A percentile compares a stretch with the other conserved stretches of the same genome.
Evolutionary conservation across 441 rosid species (phyloP).

Genomic region (Adansonia grandidieri): DNA sequence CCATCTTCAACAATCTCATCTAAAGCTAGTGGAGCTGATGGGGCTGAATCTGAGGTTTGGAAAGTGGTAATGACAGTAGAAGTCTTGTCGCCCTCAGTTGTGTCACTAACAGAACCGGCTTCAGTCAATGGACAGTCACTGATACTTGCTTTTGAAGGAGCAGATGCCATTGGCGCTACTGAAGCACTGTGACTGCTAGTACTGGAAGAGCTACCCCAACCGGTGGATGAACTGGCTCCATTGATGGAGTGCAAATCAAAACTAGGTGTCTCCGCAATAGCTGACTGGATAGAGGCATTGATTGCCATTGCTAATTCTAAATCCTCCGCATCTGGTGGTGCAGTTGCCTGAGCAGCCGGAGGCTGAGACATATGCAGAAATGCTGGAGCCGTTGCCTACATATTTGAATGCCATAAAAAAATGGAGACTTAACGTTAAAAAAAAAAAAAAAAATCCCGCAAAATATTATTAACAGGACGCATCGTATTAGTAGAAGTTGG

Average conservation of each 20-base stretch:
- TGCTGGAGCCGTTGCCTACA: constrained; percentile 67
- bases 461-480: not conserved
- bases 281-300: constrained; percentile 70
- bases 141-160: constrained; percentile 42
- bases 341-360: constrained; percentile 57
- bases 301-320: constrained; percentile 68
- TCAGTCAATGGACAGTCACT: constrained; percentile 30
- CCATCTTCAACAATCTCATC: constrained; percentile 56
- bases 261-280: constrained; percentile 42
- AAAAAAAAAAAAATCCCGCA: not conserved
- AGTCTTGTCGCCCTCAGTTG: constrained; percentile 27
- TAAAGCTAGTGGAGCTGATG: constrained; percentile 62
- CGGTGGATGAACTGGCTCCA: constrained; percentile 53
- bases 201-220: constrained; percentile 33
- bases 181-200: constrained; percentile 22
- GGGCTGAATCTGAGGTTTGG: constrained; percentile 39
- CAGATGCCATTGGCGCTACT: constrained; percentile 24
- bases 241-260: constrained; percentile 34
- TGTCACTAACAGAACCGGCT: constrained; percentile 31
- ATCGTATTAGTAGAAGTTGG: not conserved
- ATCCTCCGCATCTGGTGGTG: constrained; percentile 65
- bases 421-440: not conserved
- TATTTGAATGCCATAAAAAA: constrained; percentile 8
- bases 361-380: constrained; percentile 52
- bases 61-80: too few relatives aligned